Base-by-base conservation (phyloP, 1,284 basidiomycete genomes). In the Rhodotorula sp. region DNA sequence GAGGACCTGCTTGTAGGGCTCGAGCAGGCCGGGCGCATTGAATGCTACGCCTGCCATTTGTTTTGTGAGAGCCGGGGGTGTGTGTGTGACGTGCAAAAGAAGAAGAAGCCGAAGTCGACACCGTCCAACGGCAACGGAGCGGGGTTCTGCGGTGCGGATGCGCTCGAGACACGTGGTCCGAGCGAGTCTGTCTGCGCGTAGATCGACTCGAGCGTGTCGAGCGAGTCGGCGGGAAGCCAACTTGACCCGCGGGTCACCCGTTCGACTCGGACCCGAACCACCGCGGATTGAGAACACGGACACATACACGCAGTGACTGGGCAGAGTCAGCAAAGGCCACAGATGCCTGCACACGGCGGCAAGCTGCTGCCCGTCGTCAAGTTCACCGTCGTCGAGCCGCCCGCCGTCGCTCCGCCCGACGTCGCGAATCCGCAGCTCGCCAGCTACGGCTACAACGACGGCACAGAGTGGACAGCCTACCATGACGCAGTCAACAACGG, bases 391-490 rank as follows among this genome's bases (percentile, higher is more conserved):
- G 55, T 71, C 49, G 50, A 64, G 45, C 55, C 66, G 3, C 0
- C 19, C 66, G 54, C 63, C 23, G 52, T 38, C 28, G 12, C 52
- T 28, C 58, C 68, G 2, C 54, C 50, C 28, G 48, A n/a, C 48
- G 62, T 70, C 58, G 55, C 57, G 47, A 52, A 71, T 55, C 38
- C 28, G 5, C 63, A 63, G 7, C 63, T 66, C 66, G 50, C 55
- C 47, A 34, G 31, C 3, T 76, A 56, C 56, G 75, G 75, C 43
- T 76, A 70, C 75, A 72, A 70, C 66, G 38, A 64, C 48, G 68
- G 66, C n/a, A 14, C n/a, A 5, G 62, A 57, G 19, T 76, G 72
- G 75, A 5, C 43, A 1, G 49, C 49, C 4, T 62, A 64, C 48
- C 31, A 19, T 1, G 54, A 23, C 7, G 26, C 28, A 7, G 47